Percentiles rank a stretch among this genome's conserved stretches.
These are phyloP conservation scores for Dryas alaskensis DNA, from an alignment of 306 rosid genomes.

Conservation along the genomic window DNA sequence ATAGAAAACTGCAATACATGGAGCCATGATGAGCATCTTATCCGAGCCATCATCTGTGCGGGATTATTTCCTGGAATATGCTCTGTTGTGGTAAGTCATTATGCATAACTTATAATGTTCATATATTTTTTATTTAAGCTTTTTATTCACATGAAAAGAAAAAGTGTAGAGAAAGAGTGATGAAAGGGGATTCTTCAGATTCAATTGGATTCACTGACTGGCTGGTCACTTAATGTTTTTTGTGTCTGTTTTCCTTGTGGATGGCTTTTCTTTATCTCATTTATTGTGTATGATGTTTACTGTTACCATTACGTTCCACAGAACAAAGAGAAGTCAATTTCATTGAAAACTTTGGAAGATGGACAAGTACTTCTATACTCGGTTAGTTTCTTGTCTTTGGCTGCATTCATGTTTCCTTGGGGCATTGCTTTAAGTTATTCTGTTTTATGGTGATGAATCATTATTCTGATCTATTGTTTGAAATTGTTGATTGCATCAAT, in stretches of 20 bases:
- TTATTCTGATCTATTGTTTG: slow-evolving; percentile 26
- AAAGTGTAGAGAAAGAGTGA: slow-evolving; percentile 10
- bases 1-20: slow-evolving; percentile 47
- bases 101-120: background rate
- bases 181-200: slow-evolving; percentile 1
- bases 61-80: slow-evolving; percentile 90
- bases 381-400: slow-evolving; percentile 29
- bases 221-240: background rate
- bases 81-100: slow-evolving; percentile 79
- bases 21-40: slow-evolving; percentile 69
- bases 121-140: background rate
- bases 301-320: slow-evolving; percentile 34
- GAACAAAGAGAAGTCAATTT: slow-evolving; percentile 84
- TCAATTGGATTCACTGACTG: slow-evolving; percentile 5
- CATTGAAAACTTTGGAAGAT: slow-evolving; percentile 89
- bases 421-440: slow-evolving; percentile 9
- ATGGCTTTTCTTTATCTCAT: slow-evolving; percentile 9
- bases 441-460: slow-evolving; percentile 22
- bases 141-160: background rate
- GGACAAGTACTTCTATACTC: slow-evolving; percentile 64
- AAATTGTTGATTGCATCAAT: slow-evolving; percentile 13
- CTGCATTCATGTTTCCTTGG: slow-evolving; percentile 10
- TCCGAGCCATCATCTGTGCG: slow-evolving; percentile 71
- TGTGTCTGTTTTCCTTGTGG: slow-evolving; percentile 2
- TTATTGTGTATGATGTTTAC: background rate